phyloP scores from a whole-genome alignment of 1,139 yeast genomes.

The Debaryomyces subglobosus region DNA sequence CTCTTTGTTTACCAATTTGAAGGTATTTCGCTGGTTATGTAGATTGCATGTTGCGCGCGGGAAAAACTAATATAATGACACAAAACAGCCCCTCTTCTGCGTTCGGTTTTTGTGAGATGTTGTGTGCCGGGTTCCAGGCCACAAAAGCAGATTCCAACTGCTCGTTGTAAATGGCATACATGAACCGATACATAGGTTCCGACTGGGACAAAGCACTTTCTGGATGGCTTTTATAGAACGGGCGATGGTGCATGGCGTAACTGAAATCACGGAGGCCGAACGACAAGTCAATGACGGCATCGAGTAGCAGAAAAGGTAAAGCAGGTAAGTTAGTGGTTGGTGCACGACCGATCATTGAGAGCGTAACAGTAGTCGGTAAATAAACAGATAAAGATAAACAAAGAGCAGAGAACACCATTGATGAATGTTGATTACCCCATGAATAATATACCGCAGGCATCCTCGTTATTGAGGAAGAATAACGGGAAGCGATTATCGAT shows the following conservation, averaged over 20 bases:
- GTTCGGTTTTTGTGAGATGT: background rate
- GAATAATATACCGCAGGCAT: slow-evolving; percentile 22
- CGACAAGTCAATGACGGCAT: background rate
- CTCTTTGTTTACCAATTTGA: background rate
- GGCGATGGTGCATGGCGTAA: too few relatives aligned
- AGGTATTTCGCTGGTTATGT: background rate
- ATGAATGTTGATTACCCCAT: slow-evolving; percentile 12
- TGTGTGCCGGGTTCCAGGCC: background rate
- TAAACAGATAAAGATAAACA: slow-evolving; percentile 8
- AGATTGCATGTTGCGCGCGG: background rate
- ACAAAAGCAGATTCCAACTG: background rate
- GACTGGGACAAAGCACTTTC: too few relatives aligned
- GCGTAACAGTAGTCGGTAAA: background rate
- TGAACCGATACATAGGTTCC: background rate
- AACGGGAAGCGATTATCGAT: slow-evolving; percentile 37
- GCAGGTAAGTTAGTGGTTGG: background rate
- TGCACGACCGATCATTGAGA: background rate
- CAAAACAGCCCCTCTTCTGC: background rate
- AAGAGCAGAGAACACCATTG: background rate
- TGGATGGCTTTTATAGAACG: too few relatives aligned
- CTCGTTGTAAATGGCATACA: background rate
- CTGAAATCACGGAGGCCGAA: background rate
- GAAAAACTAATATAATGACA: background rate
- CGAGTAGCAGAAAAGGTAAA: too few relatives aligned
- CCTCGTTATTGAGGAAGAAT: slow-evolving; percentile 31